phyloP scores from a whole-genome alignment of 169 alveolate species.

The Toxoplasma gondii region DNA sequence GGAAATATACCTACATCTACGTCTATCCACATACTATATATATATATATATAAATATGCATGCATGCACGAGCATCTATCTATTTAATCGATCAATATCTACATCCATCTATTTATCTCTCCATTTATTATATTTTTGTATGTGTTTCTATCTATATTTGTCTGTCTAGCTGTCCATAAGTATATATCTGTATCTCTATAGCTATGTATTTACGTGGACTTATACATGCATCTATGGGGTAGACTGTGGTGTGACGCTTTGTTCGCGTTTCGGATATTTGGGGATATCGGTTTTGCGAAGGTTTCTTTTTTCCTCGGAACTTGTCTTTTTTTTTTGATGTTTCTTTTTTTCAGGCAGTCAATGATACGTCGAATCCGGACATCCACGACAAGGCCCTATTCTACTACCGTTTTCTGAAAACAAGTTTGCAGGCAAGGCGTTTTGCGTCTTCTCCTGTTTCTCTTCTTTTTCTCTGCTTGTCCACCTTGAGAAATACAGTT shows the following conservation, averaged over 20 bases:
- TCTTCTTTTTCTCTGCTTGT: neutral
- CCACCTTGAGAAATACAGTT: neutral
- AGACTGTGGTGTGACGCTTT: neutral
- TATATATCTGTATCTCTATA: neutral
- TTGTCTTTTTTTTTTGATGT: too few species aligned
- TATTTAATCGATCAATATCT: neutral
- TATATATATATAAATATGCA: too few species aligned
- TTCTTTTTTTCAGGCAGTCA: neutral
- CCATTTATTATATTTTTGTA: too few species aligned
- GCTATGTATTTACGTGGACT: neutral
- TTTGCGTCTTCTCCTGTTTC: neutral
- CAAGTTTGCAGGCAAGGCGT: neutral
- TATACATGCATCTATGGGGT: neutral
- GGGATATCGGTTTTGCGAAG: neutral
- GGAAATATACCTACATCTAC: too few species aligned
- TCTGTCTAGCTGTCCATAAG: neutral
- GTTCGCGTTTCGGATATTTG: neutral
- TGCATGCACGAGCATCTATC: neutral
- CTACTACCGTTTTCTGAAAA: conserved; percentile 29
- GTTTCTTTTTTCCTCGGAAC: too few species aligned
- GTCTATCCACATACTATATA: neutral
- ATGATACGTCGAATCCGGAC: conserved; percentile 33
- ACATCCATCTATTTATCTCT: neutral
- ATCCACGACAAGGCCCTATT: conserved; percentile 48
- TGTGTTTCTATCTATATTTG: neutral